phyloP scores from a whole-genome alignment of 805 yeast genomes.

The Candida koratica region DNA sequence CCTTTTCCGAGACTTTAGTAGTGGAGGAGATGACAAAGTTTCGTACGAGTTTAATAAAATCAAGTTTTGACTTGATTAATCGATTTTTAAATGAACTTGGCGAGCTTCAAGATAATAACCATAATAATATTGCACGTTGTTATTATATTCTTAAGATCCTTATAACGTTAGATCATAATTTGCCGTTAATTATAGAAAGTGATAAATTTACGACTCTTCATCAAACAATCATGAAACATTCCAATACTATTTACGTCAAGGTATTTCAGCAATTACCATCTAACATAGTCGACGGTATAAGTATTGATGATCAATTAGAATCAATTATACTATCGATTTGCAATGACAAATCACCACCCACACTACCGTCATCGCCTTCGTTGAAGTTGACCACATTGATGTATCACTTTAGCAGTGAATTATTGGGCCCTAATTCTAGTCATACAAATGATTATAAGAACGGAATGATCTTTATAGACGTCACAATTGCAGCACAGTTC shows the following conservation, averaged over 20 bases:
- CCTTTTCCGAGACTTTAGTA: constrained; percentile 16
- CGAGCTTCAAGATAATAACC: not conserved
- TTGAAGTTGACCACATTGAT: constrained; percentile 19
- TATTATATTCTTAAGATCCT: constrained; percentile 4
- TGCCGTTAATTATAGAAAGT: not conserved
- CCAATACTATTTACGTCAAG: not conserved
- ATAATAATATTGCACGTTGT: not conserved
- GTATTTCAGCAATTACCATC: constrained; percentile 4
- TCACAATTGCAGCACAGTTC: constrained; percentile 17
- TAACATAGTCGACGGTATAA: not conserved
- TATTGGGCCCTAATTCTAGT: constrained; percentile 11
- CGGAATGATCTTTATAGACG: constrained; percentile 20
- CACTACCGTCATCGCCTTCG: constrained; percentile 11
- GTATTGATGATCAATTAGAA: constrained; percentile 14
- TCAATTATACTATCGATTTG: constrained; percentile 9
- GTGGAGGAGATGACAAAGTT: constrained; percentile 15
- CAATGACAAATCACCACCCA: constrained; percentile 4
- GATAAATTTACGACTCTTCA: not conserved
- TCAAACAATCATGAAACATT: not conserved
- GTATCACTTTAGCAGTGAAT: constrained; percentile 17
- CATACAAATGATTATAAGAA: constrained; percentile 15
- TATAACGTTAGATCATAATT: constrained; percentile 4
- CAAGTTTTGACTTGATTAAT: constrained; percentile 1
- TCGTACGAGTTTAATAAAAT: constrained; percentile 5
- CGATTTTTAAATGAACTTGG: not conserved